phyloP scores from a whole-genome alignment of 805 yeast species.

The Wickerhamomyces strasburgensis region DNA sequence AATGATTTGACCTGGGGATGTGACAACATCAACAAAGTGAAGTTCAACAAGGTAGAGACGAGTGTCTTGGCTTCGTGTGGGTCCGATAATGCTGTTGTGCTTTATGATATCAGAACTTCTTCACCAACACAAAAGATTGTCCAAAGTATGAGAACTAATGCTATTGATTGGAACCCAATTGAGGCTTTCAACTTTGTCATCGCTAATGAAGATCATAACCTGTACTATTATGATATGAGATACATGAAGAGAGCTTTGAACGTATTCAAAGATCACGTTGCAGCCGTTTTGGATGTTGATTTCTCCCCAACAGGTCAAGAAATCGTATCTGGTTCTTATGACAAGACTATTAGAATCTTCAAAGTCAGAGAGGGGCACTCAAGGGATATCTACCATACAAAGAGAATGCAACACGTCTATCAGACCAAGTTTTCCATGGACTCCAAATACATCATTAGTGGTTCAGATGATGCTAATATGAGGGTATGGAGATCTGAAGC shows the following conservation, averaged over 20 bases:
- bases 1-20: constrained; percentile 93
- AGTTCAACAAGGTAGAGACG: constrained; percentile 87
- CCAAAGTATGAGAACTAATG: constrained; percentile 75
- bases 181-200: constrained; percentile 92
- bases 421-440: constrained; percentile 84
- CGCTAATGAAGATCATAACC: constrained; percentile 92
- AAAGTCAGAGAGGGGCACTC: constrained; percentile 81
- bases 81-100: constrained; percentile 82
- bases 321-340: constrained; percentile 91
- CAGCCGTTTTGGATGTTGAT: constrained; percentile 92
- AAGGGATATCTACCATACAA: constrained; percentile 92
- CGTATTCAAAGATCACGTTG: constrained; percentile 91
- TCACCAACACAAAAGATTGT: constrained; percentile 90
- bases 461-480: constrained; percentile 95
- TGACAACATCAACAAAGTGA: constrained; percentile 77
- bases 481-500: constrained; percentile 91
- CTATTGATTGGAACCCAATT: constrained; percentile 95
- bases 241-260: constrained; percentile 76
- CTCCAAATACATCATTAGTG: constrained; percentile 78
- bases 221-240: constrained; percentile 95
- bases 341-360: constrained; percentile 82
- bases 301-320: constrained; percentile 97
- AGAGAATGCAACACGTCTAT: constrained; percentile 95
- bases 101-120: constrained; percentile 86
- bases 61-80: constrained; percentile 85